Evolutionary conservation across 1,284 basidiomycete genomes (phyloP).

Genomic region (Cutaneotrichosporon cavernicola): DNA sequence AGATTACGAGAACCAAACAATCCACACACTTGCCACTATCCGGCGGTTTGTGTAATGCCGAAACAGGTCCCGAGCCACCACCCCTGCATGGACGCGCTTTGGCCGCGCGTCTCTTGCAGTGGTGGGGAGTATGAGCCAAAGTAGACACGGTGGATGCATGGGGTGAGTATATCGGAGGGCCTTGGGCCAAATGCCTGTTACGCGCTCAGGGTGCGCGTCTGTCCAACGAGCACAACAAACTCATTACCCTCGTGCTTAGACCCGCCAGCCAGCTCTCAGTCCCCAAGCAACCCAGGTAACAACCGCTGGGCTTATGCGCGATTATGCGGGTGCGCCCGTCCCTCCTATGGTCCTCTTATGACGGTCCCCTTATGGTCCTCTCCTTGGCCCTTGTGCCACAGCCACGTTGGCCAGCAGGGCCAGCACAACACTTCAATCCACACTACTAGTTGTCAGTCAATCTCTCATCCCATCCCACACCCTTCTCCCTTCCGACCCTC

Average conservation of each 20-base stretch:
- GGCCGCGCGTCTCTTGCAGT: slow-evolving; percentile 6
- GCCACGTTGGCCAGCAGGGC: background rate
- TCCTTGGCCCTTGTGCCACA: too few species aligned
- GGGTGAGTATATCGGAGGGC: background rate
- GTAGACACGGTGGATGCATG: background rate
- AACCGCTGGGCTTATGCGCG: too few species aligned
- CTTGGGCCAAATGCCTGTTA: background rate
- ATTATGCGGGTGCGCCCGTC: too few species aligned
- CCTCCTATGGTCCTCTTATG: too few species aligned
- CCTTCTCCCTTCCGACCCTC: background rate
- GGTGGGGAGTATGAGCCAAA: background rate
- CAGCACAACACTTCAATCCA: slow-evolving; percentile 2
- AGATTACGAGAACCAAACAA: background rate
- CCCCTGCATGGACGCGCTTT: slow-evolving; percentile 6
- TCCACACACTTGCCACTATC: background rate
- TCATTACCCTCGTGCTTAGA: background rate
- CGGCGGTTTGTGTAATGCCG: background rate
- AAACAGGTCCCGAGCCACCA: background rate
- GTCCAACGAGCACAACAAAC: background rate
- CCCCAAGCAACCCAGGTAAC: too few species aligned
- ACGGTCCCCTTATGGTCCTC: too few species aligned
- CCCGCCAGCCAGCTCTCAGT: background rate
- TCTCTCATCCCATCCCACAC: background rate
- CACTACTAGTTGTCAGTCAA: background rate
- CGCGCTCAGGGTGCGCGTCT: slow-evolving; percentile 2